phyloP scores from a whole-genome alignment of 148 eudicot genomes.

The Rhododendron vialii region DNA sequence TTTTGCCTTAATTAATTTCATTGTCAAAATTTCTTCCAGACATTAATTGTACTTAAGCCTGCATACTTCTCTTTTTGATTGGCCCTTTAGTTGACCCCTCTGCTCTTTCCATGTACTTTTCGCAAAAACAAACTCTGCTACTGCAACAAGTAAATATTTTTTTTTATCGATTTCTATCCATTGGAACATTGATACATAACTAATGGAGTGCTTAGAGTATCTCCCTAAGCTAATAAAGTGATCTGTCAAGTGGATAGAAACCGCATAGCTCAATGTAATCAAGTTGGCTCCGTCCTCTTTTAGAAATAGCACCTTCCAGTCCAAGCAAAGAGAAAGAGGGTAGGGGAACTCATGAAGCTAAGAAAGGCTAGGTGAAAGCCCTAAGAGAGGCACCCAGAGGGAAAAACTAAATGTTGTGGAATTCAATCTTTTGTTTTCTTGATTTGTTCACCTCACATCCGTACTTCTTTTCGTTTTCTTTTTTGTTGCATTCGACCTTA shows the following conservation, averaged over 20 bases:
- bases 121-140: background rate
- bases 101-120: background rate
- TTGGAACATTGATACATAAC: background rate
- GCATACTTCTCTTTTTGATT: background rate
- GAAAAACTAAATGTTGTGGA: background rate
- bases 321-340: background rate
- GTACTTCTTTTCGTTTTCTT: background rate
- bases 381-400: background rate
- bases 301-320: background rate
- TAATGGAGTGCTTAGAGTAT: background rate
- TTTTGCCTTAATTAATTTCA: background rate
- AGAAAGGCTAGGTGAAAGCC: background rate
- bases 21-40: background rate
- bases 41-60: background rate
- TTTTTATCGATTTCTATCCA: background rate
- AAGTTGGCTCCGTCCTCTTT: background rate
- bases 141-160: background rate
- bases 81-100: background rate
- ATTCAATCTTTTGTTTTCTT: background rate
- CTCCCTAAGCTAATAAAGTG: background rate
- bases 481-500: background rate
- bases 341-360: background rate
- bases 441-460: background rate
- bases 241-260: background rate
- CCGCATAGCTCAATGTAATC: background rate